Conservation (phyloP, 2,329 filamentous ascomycete genomes). For the Pseudogymnoascus destructans region DNA sequence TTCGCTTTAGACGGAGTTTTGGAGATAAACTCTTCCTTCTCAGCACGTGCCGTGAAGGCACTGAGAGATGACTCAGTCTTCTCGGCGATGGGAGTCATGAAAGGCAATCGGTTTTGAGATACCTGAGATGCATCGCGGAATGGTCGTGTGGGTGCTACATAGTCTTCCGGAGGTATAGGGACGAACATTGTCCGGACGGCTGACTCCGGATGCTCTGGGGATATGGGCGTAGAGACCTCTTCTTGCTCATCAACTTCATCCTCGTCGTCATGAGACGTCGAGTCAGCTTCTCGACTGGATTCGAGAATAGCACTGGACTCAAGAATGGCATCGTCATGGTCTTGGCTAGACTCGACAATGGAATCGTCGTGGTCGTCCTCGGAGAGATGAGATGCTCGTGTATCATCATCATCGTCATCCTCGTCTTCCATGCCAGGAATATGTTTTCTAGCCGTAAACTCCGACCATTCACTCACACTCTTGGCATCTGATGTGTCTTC, state of each 20-base stretch:
- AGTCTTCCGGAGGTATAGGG: constrained; percentile 74
- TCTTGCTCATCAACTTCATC: constrained; percentile 21
- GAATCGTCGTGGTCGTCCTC: constrained; percentile 29
- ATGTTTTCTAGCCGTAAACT: constrained; percentile 65
- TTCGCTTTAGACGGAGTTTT: constrained; percentile 62
- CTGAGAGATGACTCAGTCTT: constrained; percentile 81
- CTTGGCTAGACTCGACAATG: background rate
- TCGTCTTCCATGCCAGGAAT: constrained; percentile 37
- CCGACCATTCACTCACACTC: constrained; percentile 74
- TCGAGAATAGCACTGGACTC: constrained; percentile 1
- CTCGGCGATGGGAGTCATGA: constrained; percentile 98
- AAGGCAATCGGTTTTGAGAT: constrained; percentile 84
- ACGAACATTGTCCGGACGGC: constrained; percentile 56
- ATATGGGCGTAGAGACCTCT: constrained; percentile 35
- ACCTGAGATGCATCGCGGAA: constrained; percentile 68
- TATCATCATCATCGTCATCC: constrained; percentile 26
- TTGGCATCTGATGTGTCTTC: constrained; percentile 43
- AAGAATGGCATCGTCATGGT: constrained; percentile 22
- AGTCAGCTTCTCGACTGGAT: constrained; percentile 14
- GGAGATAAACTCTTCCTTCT: constrained; percentile 45
- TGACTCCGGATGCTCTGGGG: constrained; percentile 27
- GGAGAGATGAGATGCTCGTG: constrained; percentile 30
- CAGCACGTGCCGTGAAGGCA: constrained; percentile 42
- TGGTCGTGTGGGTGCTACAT: constrained; percentile 62
- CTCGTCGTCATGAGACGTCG: constrained; percentile 11